A percentile compares a stretch with the other conserved stretches of the same genome.
Evolutionary conservation across 345 rosid genomes (phyloP).

Genomic region (Trapa bicornis): DNA sequence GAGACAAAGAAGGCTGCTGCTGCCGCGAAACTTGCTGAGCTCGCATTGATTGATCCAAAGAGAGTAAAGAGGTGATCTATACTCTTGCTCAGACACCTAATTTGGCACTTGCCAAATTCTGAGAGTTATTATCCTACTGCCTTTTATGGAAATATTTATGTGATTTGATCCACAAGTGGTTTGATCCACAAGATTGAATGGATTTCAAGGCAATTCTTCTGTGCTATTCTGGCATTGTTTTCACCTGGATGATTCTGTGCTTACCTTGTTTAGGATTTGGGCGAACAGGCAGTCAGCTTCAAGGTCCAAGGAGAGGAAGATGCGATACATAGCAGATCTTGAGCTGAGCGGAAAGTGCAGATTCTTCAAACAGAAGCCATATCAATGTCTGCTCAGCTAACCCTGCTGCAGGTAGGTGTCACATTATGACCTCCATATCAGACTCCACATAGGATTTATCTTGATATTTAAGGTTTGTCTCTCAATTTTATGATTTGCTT

Average conservation of each 20-base stretch:
- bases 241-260: neutral
- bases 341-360: constrained; percentile 72
- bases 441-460: too few species aligned
- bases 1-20: constrained; percentile 81
- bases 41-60: constrained; percentile 87
- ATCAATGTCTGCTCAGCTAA: constrained; percentile 73
- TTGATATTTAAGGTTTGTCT: neutral
- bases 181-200: neutral
- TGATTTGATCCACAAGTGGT: neutral
- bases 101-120: too few species aligned
- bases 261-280: constrained; percentile 35
- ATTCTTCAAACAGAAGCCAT: constrained; percentile 71
- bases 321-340: constrained; percentile 68
- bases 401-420: constrained; percentile 46
- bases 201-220: neutral
- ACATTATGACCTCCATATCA: neutral
- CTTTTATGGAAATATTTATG: neutral
- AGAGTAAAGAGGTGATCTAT: constrained; percentile 76
- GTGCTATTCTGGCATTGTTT: neutral
- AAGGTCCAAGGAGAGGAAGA: constrained; percentile 81
- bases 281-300: constrained; percentile 90
- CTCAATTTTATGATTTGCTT: neutral
- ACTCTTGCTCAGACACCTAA: neutral
- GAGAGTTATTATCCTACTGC: too few species aligned
- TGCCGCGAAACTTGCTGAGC: constrained; percentile 94